Evolutionary conservation across 441 rosid genomes (phyloP).

Genomic region (Populus hybrid): DNA sequence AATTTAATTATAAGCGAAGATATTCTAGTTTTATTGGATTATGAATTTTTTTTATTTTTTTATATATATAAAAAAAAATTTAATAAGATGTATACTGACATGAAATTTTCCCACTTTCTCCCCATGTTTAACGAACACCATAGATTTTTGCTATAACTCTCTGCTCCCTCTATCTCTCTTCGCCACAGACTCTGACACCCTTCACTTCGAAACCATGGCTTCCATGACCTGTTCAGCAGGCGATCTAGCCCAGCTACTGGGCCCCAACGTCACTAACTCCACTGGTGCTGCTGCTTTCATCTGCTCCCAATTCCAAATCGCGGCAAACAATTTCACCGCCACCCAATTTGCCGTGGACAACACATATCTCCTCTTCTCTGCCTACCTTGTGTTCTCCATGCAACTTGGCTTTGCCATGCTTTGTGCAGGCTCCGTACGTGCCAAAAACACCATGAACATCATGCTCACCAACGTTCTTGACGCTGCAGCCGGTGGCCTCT

Average conservation of each 20-base stretch:
- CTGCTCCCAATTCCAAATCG: conserved; percentile 39
- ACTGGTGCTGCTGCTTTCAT: conserved; percentile 56
- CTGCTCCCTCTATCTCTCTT: too few species aligned
- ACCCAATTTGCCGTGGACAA: conserved; percentile 64
- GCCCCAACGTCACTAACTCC: conserved; percentile 48
- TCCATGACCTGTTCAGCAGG: conserved; percentile 41
- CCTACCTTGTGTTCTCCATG: conserved; percentile 89
- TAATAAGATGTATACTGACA: too few species aligned
- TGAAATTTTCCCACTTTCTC: too few species aligned
- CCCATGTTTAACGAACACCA: too few species aligned
- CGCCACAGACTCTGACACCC: too few species aligned
- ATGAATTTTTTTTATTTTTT: too few species aligned
- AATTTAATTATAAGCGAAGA: too few species aligned
- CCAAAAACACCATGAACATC: conserved; percentile 48
- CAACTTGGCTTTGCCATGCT: conserved; percentile 96
- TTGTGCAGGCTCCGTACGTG: conserved; percentile 67
- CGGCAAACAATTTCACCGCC: conserved; percentile 42
- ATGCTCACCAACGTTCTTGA: conserved; percentile 91
- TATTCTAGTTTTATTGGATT: too few species aligned
- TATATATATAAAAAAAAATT: too few species aligned
- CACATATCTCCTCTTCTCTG: conserved; percentile 87
- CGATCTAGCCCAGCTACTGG: conserved; percentile 46
- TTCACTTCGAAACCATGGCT: not conserved
- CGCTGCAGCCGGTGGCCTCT: conserved; percentile 82
- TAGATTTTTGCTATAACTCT: too few species aligned